Evolutionary conservation across 345 rosid genomes (phyloP).

Genomic region (Nasturtium officinale): DNA sequence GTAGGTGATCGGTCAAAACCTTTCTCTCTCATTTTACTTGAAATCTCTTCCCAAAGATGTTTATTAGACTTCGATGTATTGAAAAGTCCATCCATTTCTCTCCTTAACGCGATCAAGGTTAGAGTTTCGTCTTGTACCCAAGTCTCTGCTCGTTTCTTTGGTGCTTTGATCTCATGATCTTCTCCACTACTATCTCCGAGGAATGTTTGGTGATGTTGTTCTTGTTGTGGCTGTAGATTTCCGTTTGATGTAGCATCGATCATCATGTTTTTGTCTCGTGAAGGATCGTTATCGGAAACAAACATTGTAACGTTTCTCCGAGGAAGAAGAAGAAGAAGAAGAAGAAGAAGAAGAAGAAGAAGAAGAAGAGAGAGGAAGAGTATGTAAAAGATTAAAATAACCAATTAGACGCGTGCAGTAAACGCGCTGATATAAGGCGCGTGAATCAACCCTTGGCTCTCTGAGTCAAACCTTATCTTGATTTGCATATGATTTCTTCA

Average conservation of each 20-base stretch:
- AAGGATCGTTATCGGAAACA: constrained; percentile 57
- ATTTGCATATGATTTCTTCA: neutral
- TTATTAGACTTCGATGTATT: constrained; percentile 95
- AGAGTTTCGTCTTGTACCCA: constrained; percentile 97
- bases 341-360: neutral
- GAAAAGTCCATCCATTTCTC: constrained; percentile 83
- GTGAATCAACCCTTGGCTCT: neutral
- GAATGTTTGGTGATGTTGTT: constrained; percentile 50
- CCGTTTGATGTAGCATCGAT: constrained; percentile 72
- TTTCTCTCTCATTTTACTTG: constrained; percentile 83
- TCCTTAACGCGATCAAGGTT: constrained; percentile 63
- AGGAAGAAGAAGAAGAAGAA: neutral
- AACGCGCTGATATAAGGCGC: neutral
- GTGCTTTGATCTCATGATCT: constrained; percentile 71
- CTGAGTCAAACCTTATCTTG: neutral
- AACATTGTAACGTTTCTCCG: constrained; percentile 53
- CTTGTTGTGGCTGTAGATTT: constrained; percentile 45
- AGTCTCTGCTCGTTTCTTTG: constrained; percentile 97
- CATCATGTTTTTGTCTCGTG: constrained; percentile 62
- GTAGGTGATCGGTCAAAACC: constrained; percentile 94
- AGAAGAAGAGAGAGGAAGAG: neutral
- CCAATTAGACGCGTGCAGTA: neutral
- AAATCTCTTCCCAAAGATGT: constrained; percentile 93
- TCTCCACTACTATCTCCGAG: constrained; percentile 86
- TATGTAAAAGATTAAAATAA: neutral